Evolutionary conservation across 331 rosid genomes (phyloP), one percentile per base, ranked within the genome.

Genomic region (Quercus tomentella): DNA sequence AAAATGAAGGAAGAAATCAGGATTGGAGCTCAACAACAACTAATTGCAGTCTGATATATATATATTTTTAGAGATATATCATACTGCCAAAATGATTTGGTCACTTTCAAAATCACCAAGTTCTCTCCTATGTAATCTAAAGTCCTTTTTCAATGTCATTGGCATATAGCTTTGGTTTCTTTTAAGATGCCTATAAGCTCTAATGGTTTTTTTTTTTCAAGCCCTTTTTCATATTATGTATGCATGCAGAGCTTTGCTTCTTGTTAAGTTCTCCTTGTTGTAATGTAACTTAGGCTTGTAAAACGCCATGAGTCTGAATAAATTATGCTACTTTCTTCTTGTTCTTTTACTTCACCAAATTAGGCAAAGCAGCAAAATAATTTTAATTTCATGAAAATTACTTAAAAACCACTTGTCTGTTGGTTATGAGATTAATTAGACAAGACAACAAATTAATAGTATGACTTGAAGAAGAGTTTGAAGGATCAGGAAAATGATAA

Each of bases 1-100:
- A 85, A 85, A 77, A 89, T 90, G 92, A 94, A 87, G 84, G 91
- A 87, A 74, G 97, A 91, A 75, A 84, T 92, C 35, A 89, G 89
- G 60, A 86, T 90, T 77, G 97, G 91, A 90, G 92, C 98, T 74
- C 91, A 80, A 77, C 81, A 75, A 55, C 92, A 82, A 0, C 86
- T 81, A 22, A 83, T 90, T 81, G 77, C 86, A 70, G 88, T 85
- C 17, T 84, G 84, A 77, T 68, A 7, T 45, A 1, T n/a, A 35
- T 35, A 6, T 35, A 45, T 45, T 7, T n/a, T 22, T 28, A 21
- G 2, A 15, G 23, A 70, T 14, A 68, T 21, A 43, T 4, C 30
- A 4, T n/a, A 70, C 20, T 69, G 4, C 20, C 4, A 71, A 79
- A 79, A 73, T 67, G 81, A 33, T 76, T 60, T 43, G 63, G 81